Base-by-base conservation (phyloP, 2,329 filamentous ascomycete species). In the Colletotrichum coccodes region DNA sequence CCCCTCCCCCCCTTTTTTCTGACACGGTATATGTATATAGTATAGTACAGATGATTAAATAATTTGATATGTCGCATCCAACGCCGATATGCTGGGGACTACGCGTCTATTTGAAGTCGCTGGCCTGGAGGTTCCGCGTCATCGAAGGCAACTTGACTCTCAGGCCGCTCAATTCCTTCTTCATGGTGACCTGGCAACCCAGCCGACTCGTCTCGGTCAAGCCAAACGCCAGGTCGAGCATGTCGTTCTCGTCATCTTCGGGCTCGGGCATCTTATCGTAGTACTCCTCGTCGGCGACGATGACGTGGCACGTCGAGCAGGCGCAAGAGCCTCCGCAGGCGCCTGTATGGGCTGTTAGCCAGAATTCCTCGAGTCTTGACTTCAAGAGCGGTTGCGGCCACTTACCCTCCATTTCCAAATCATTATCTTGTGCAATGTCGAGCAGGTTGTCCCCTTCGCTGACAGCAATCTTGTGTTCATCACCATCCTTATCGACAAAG, bases 91-190 rank as follows among this genome's bases (percentile, higher is more conserved):
- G 67, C 26, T 49, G 14, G 18, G 38, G 38, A 4, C 6, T 23
- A 16, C 16, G 14, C 5, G 34, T 36, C 32, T 80, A 79, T 76
- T 85, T 84, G 75, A 99, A 99, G 82, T 99, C 96, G 80, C 94
- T 97, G 16, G 94, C 94, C 83, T 99, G 96, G 81, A 99, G 76
- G 78, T 99, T 99, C 79, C 96, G 88, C 72, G 96, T 98, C 94
- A 98, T 98, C 42, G 90, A 90, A 14, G 96, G 96, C 76, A 99
- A 82, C 79, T 89, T 92, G 36, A 99, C 94, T 52, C 90, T 89
- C 75, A 99, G 72, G 0, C 96, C 96, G 78, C 98, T 93, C 72
- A 98, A 81, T 73, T 97, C 94, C 80, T 94, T 94, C 68, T 85
- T 92, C 95, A 99, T 98, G 77, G 89, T 86, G 30, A 99, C 93